Conservation (phyloP, 495 filamentous ascomycete species). For the Daldinia bambusicola region DNA sequence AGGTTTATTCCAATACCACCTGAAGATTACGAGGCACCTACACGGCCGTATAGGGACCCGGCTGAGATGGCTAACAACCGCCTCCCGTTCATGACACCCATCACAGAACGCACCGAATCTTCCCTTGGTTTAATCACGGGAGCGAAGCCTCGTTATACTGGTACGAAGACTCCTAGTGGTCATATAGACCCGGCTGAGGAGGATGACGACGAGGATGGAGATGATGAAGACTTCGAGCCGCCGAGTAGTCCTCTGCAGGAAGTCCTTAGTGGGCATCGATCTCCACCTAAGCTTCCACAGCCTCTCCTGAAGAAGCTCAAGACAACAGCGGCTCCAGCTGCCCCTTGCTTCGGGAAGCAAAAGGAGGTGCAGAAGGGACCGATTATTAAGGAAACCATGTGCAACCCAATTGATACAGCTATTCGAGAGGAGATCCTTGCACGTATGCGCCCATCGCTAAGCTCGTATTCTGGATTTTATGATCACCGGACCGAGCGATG, state of each 20-base stretch:
- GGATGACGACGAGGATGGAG: slow-evolving; percentile 53
- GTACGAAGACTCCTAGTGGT: slow-evolving; percentile 77
- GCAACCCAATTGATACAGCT: slow-evolving; percentile 84
- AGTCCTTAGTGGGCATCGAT: slow-evolving; percentile 57
- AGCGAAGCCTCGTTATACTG: slow-evolving; percentile 62
- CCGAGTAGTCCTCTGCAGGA: slow-evolving; percentile 77
- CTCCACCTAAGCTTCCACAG: slow-evolving; percentile 56
- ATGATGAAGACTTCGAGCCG: slow-evolving; percentile 62
- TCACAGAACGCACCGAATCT: slow-evolving; percentile 92
- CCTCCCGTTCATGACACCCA: slow-evolving; percentile 97
- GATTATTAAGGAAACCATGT: slow-evolving; percentile 82
- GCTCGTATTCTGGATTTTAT: slow-evolving; percentile 79
- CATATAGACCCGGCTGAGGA: slow-evolving; percentile 44
- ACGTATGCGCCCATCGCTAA: slow-evolving; percentile 74
- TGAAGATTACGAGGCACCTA: slow-evolving; percentile 82
- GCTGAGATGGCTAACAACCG: slow-evolving; percentile 81
- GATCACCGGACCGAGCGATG: slow-evolving; percentile 68
- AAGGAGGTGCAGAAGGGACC: slow-evolving; percentile 62
- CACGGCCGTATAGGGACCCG: slow-evolving; percentile 78
- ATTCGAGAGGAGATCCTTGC: slow-evolving; percentile 79
- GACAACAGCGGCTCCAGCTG: slow-evolving; percentile 34
- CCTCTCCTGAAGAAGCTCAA: slow-evolving; percentile 58
- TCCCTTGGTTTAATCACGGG: slow-evolving; percentile 74
- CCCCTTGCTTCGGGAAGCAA: slow-evolving; percentile 28
- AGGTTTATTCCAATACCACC: slow-evolving; percentile 76